Base-by-base conservation (phyloP, 2,329 filamentous ascomycete genomes). In the Aspergillus floridensis region DNA sequence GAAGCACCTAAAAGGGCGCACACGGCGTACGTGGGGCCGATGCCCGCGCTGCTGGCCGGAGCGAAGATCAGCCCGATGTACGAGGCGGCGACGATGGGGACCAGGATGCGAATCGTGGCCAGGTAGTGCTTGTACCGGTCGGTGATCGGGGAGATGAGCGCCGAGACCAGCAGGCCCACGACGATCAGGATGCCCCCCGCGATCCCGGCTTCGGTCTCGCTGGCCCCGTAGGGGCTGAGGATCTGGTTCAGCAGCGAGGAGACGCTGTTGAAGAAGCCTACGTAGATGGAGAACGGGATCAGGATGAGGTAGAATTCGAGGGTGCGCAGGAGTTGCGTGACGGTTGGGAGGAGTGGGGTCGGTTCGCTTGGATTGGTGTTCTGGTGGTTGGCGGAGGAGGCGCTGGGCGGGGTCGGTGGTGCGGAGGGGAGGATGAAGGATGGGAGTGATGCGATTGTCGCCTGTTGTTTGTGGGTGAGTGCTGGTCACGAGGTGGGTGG, bases 191-290 rank as follows among this genome's bases (percentile, higher is more conserved):
- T 76, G 0, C 90, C 95, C 64, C 95, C 95, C 11, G 88, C 92
- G 68, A 98, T 93, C 35, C 95, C 95, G 22, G 93, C 91, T 58
- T 96, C 84, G 64, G 89, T 88, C 73, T 96, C 89, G 60, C 80
- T 84, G 82, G 92, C 96, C 68, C 86, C 90, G 77, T 97, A 93
- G 0, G 95, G 95, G 44, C 85, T 80, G 64, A 98, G 84, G 72
- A 98, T 91, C 72, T 97, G 93, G 79, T 93, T 96, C 10, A 98
- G 82, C 1, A 98, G 85, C 1, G 90, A 90, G 53, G 92, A 96
- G 65, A 93, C 81, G 66, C 89, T 89, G 82, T 98, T 98, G 86
- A 99, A 99, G 79, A 95, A 88, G 68, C 90, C 92, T 62, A 96
- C 91, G 75, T 92, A 96, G 68, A 93, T 77, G 64, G 85, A 79